Percentiles rank a stretch among this genome's conserved stretches.
Conservation (phyloP, 2,329 filamentous ascomycete species). For the Ophiostoma angusticollis region DNA sequence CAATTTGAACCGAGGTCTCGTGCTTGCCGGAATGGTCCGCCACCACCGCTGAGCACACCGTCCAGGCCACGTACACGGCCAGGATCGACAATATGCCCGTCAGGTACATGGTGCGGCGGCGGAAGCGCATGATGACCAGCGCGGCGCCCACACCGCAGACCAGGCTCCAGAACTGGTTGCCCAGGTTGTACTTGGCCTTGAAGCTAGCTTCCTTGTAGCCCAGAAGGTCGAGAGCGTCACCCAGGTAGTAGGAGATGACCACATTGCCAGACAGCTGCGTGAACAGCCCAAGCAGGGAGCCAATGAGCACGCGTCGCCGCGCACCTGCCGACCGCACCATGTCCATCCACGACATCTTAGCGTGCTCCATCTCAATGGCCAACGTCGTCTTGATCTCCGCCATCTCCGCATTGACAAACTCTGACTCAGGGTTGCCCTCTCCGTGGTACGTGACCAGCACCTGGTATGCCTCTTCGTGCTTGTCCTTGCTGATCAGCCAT, state of each 20-base stretch:
- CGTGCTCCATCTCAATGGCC: slow-evolving; percentile 38
- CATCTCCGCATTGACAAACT: slow-evolving; percentile 46
- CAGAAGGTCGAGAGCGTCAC: slow-evolving; percentile 31
- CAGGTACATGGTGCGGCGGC: slow-evolving; percentile 37
- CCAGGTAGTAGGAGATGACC: slow-evolving; percentile 38
- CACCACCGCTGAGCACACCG: slow-evolving; percentile 26
- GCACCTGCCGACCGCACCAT: slow-evolving; percentile 37
- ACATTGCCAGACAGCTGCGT: slow-evolving; percentile 42
- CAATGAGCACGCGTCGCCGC: slow-evolving; percentile 35
- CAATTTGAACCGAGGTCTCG: slow-evolving; percentile 16
- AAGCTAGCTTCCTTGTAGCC: slow-evolving; percentile 28
- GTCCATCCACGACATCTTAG: slow-evolving; percentile 37
- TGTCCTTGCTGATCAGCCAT: slow-evolving; percentile 18
- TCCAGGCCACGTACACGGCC: slow-evolving; percentile 34
- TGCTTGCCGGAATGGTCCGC: slow-evolving; percentile 13
- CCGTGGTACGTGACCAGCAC: slow-evolving; percentile 25
- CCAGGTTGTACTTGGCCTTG: slow-evolving; percentile 33
- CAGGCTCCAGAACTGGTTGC: slow-evolving; percentile 34
- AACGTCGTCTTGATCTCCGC: slow-evolving; percentile 46
- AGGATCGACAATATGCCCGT: slow-evolving; percentile 38
- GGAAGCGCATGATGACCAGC: slow-evolving; percentile 31
- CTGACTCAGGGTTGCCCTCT: slow-evolving; percentile 37
- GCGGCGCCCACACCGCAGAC: slow-evolving; percentile 30
- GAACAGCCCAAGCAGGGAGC: slow-evolving; percentile 37
- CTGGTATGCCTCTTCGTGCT: slow-evolving; percentile 16